Base-by-base conservation (phyloP, 306 rosid genomes). In the Hylodesmum podocarpum region DNA sequence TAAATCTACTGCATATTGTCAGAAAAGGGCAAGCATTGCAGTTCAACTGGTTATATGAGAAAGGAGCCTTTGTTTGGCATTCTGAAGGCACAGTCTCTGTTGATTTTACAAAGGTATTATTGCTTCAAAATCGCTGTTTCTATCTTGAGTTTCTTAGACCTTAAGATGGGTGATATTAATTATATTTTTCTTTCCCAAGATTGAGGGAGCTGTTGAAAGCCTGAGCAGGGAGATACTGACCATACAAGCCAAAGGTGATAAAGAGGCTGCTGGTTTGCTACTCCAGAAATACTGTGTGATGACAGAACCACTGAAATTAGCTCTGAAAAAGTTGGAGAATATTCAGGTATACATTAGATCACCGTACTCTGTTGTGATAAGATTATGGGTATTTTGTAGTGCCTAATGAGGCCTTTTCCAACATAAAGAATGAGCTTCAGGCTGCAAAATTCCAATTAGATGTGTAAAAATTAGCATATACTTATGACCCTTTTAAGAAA, bases 11-110 rank as follows among this genome's bases (percentile, higher is more conserved):
- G 66, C 66, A 16, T 73, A 25, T 84, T 80, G 29, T 70, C 84
- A 95, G 98, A 55, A 95, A 95, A 82, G 98, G 98, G 68, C 98
- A 95, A 75, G 97, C 98, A 21, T 76, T 95, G 86, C 98, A 95
- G 80, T 95, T 95, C 84, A 95, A 95, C 85, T 95, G 97, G 97
- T 70, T 95, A 44, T 85, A 85, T 76, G 92, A 85, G 84, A 82
- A 89, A 90, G 96, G 86, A 75, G 97, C 98, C 73, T 89, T 95
- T 82, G 57, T 90, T 51, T 80, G 87, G 70, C 83, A 88, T 47
- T 44, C 87, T 7, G 91, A 88, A 44, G 85, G 86, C 54, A 88
- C 80, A 25, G 85, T 95, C 82, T 90, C 96, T 36, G 92, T 95
- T 77, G 91, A 95, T 78, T 95, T 92, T 87, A 74, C 85, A 25